These are phyloP conservation scores for Venturiaceae sp. DNA, from an alignment of 2,329 filamentous ascomycete genomes.

Conservation along the genomic window DNA sequence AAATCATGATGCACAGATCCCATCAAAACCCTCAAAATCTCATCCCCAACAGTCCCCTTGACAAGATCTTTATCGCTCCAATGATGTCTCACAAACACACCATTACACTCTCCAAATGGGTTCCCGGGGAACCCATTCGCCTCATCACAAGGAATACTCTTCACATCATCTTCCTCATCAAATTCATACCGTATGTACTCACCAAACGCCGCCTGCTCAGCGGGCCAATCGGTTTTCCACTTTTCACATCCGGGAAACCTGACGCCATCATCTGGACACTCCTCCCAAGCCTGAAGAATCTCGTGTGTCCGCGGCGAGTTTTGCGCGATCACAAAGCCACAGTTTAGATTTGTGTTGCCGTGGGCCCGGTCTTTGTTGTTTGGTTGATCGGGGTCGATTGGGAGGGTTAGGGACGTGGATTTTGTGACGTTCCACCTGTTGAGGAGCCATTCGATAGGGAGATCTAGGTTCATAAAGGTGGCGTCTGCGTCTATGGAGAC, in stretches of 20 bases:
- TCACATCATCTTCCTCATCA: conserved; percentile 1
- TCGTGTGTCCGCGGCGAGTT: conserved; percentile 14
- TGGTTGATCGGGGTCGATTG: conserved; percentile 24
- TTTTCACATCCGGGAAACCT: conserved; percentile 13
- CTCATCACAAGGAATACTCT: conserved; percentile 22
- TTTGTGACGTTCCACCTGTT: conserved; percentile 34
- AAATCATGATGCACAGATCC: too few species aligned
- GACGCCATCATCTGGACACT: conserved; percentile 16
- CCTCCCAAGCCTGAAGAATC: conserved; percentile 20
- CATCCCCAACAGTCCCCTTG: conserved; percentile 7
- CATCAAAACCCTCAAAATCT: too few species aligned
- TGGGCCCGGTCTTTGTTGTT: conserved; percentile 14
- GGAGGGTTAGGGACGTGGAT: conserved; percentile 30
- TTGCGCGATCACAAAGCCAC: conserved; percentile 29
- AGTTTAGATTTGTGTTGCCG: conserved; percentile 25
- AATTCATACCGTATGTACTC: conserved; percentile 24
- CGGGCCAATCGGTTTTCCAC: conserved; percentile 19
- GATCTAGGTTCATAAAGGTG: conserved; percentile 29
- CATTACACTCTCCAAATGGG: conserved; percentile 9
- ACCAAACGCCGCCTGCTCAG: conserved; percentile 22
- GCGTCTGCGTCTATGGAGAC: conserved; percentile 37
- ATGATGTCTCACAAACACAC: conserved; percentile 11
- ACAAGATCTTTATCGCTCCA: conserved; percentile 6
- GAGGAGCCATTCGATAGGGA: conserved; percentile 39
- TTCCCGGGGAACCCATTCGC: conserved; percentile 23